Conservation (phyloP, 2,329 filamentous ascomycete genomes). For the Colletotrichum chrysophilum region DNA sequence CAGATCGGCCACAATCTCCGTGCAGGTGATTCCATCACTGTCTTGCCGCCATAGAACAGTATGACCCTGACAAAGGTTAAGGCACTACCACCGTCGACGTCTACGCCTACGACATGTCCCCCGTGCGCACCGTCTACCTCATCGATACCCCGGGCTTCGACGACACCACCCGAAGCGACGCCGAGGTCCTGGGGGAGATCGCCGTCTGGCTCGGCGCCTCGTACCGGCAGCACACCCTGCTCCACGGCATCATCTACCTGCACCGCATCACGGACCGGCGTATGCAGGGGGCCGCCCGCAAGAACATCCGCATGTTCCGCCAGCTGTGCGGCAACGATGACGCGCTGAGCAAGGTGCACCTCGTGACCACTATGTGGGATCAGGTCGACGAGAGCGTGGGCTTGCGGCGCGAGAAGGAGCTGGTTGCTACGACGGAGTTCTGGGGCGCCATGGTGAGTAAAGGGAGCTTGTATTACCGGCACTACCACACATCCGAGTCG, state of each 20-base stretch:
- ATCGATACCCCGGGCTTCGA: conserved; percentile 50
- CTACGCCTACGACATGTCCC: not conserved
- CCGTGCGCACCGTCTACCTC: conserved; percentile 23
- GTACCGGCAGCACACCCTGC: conserved; percentile 27
- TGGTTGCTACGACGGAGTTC: not conserved
- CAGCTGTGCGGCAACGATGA: conserved; percentile 38
- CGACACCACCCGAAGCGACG: conserved; percentile 41
- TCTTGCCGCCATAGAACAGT: not conserved
- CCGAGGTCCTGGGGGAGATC: conserved; percentile 43
- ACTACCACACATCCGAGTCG: not conserved
- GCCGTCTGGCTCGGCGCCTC: conserved; percentile 33
- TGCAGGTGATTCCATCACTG: not conserved
- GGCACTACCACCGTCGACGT: not conserved
- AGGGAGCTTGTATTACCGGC: not conserved
- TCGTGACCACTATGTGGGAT: conserved; percentile 41
- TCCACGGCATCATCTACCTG: conserved; percentile 44
- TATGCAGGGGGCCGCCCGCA: conserved; percentile 34
- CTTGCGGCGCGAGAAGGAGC: not conserved
- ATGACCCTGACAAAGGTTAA: not conserved
- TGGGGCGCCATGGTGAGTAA: not conserved
- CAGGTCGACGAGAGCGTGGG: not conserved
- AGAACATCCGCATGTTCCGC: conserved; percentile 43
- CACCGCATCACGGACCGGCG: conserved; percentile 40
- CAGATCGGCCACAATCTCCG: conserved; percentile 23
- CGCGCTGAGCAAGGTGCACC: conserved; percentile 34